Conservation (phyloP, 169 alveolate genomes). For the Eimeria maxima region DNA sequence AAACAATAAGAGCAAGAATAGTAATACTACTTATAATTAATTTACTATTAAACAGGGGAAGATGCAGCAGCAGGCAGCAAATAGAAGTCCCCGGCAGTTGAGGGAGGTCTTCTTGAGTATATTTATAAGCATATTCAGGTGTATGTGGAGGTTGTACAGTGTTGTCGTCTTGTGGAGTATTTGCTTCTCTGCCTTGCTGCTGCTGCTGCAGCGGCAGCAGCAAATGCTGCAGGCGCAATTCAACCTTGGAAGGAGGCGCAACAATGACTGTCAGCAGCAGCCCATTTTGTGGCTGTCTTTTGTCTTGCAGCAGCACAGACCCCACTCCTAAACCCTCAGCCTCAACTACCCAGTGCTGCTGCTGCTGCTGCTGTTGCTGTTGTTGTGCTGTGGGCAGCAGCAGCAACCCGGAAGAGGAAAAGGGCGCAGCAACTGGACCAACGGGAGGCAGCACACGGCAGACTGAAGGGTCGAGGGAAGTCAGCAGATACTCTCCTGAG, state of each 20-base stretch:
- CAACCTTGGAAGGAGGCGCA: background rate
- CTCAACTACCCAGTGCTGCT: background rate
- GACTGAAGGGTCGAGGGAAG: constrained; percentile 18
- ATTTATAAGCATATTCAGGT: too few species aligned
- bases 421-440: background rate
- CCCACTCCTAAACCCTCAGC: background rate
- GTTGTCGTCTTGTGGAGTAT: background rate
- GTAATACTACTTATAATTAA: too few species aligned
- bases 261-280: constrained; percentile 48
- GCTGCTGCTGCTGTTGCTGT: constrained; percentile 2
- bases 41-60: too few species aligned
- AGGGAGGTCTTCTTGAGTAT: too few species aligned
- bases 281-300: constrained; percentile 39
- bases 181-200: background rate
- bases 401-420: constrained; percentile 33
- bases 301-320: constrained; percentile 29
- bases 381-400: background rate
- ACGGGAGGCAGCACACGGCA: background rate
- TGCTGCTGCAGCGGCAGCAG: constrained; percentile 39
- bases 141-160: background rate
- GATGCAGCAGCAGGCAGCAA: too few species aligned
- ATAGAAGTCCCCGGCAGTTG: too few species aligned
- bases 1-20: too few species aligned
- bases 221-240: background rate
- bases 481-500: constrained; percentile 10